phyloP scores from a whole-genome alignment of 2,329 filamentous ascomycete species.

The Penicillium sp. region DNA sequence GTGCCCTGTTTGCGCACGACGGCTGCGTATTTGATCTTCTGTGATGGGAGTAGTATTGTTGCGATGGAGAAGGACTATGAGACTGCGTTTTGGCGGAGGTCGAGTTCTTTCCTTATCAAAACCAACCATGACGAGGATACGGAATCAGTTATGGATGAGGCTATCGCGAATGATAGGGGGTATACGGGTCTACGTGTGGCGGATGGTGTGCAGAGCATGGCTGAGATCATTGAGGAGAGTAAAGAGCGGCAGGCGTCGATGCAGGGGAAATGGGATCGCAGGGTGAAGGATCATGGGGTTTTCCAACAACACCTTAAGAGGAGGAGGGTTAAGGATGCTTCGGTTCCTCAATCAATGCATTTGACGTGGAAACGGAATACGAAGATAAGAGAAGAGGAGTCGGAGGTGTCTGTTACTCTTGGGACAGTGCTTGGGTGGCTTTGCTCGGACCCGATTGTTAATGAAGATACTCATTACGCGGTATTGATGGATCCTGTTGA shows the following conservation, averaged over 20 bases:
- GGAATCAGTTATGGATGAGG: slow-evolving; percentile 14
- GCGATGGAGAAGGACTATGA: slow-evolving; percentile 58
- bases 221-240: slow-evolving; percentile 35
- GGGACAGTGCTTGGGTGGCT: slow-evolving; percentile 50
- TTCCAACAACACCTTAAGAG: background rate
- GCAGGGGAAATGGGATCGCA: slow-evolving; percentile 40
- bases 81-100: slow-evolving; percentile 46
- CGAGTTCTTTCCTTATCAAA: slow-evolving; percentile 52
- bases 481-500: slow-evolving; percentile 55
- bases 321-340: background rate
- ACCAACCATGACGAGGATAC: slow-evolving; percentile 55
- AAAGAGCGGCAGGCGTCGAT: slow-evolving; percentile 37
- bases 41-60: slow-evolving; percentile 48
- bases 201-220: slow-evolving; percentile 19
- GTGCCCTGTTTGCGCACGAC: slow-evolving; percentile 47
- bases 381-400: slow-evolving; percentile 3
- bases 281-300: slow-evolving; percentile 19
- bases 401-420: slow-evolving; percentile 27
- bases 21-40: slow-evolving; percentile 58
- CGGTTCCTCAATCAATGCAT: slow-evolving; percentile 13
- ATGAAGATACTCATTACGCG: slow-evolving; percentile 59
- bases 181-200: slow-evolving; percentile 19
- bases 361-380: slow-evolving; percentile 10
- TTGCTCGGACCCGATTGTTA: slow-evolving; percentile 52
- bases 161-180: slow-evolving; percentile 19